Base-by-base conservation (phyloP, 2,329 filamentous ascomycete genomes). In the Chaetomiaceae sp. region DNA sequence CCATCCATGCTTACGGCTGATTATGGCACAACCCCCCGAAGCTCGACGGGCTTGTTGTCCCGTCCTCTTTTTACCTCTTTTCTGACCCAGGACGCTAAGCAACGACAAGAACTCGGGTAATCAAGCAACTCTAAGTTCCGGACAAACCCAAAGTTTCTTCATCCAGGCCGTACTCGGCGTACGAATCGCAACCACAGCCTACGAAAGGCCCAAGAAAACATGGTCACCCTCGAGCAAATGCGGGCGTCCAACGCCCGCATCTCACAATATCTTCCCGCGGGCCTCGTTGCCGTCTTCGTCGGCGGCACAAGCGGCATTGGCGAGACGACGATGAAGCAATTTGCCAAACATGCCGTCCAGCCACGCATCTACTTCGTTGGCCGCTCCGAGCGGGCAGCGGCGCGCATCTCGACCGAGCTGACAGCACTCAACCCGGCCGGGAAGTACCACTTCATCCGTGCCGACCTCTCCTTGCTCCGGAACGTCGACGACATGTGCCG, bases 291-390 rank as follows among this genome's bases (percentile, higher is more conserved):
- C 39, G 70, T 78, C 21, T 79, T 80, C 49, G 71, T 77, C 4
- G 76, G 78, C 30, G 78, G 72, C 23, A 82, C 77, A 13, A 48
- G 51, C 38, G 54, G 54, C 17, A 55, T 55, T 20, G 54, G 54
- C 16, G 54, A 75, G 53, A 62, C 68, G 12, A 71, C 75, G 0
- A 62, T 79, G 14, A 73, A 71, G 45, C 62, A 69, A 19, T 74
- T 80, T 35, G 68, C 70, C 10, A 67, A 70, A 35, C 58, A 70
- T 16, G 62, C 72, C 2, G 51, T 56, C 2, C 60, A 58, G 1
- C 76, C 78, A 0, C 71, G 65, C 16, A 68, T 78, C 25, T 82
- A 82, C 60, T 68, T 80, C 33, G 56, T 81, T 34, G 77, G 77
- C 1, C 72, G 78, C 1, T 70, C 65, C 1, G 55, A 68, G 54